Evolutionary conservation across 2,329 filamentous ascomycete species (phyloP), one percentile per base, ranked within the genome.

Genomic region (Diaporthe eres): DNA sequence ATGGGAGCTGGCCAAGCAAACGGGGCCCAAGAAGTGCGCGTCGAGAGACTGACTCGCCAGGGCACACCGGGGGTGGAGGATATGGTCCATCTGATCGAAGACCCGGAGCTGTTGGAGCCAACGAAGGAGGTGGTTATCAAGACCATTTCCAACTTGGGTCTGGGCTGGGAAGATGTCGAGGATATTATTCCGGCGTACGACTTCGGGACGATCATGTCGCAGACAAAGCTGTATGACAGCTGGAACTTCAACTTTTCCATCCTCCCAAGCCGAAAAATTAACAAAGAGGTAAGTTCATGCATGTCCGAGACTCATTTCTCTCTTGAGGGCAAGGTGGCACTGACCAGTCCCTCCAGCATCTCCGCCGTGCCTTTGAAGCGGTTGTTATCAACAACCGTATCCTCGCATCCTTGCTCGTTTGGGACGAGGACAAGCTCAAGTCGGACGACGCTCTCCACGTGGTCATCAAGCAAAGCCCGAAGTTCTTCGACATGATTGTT

Each of bases 11-110:
- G 58, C 15, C 47, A 65, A 28, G 47, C 44, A 25, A 55, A 63
- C 28, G 44, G 34, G 17, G 4, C 37, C 8, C 71, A 73, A 22
- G 67, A 58, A 39, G 75, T 57, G 4, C 55, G 9, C 2, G 55
- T 58, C 8, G 44, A 58, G 31, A 74, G 72, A n/a, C 63, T 22
- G 3, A 71, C n/a, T 19, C 72, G 75, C 6, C 37, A 51, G 13
- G 77, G 75, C 13, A 42, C 70, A 9, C 77, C 75, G 7, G 75
- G 49, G 6, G 61, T 74, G 37, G 75, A 77, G 60, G 77, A 78
- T 19, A 78, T 77, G 75, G 57, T 42, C 22, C 75, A 76, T 65
- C 72, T 78, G 22, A 51, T 57, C 51, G 72, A 71, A 39, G 42
- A 74, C 25, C 53, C 63, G 22, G 42, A 74, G n/a, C 28, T 71